These are phyloP conservation scores for Annulohypoxylon nitens DNA, from an alignment of 495 filamentous ascomycete species.

Conservation along the genomic window DNA sequence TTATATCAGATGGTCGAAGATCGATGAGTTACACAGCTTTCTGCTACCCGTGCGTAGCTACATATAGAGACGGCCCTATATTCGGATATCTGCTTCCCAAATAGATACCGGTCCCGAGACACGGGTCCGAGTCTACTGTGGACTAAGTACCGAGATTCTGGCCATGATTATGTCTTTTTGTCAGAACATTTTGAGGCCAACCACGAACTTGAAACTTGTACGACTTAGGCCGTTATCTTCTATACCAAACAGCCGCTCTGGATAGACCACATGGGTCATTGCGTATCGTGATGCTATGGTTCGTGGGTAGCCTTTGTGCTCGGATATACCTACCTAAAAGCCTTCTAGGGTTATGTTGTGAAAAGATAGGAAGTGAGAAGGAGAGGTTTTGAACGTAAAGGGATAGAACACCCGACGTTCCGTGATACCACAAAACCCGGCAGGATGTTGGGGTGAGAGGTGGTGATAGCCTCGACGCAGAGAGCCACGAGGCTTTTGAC, in stretches of 20 bases:
- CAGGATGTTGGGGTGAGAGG: not conserved
- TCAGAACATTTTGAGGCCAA: not conserved
- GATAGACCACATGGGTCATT: not conserved
- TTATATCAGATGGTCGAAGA: not conserved
- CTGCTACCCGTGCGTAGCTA: not conserved
- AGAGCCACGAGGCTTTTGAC: not conserved
- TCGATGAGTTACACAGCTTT: not conserved
- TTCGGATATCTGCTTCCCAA: not conserved
- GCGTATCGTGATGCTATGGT: not conserved
- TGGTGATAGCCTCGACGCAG: not conserved
- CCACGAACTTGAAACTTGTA: constrained; percentile 2
- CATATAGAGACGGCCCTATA: not conserved
- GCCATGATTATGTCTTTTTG: not conserved
- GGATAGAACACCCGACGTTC: not conserved
- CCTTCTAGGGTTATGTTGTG: not conserved
- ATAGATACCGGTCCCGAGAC: not conserved
- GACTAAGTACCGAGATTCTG: not conserved
- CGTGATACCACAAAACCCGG: not conserved
- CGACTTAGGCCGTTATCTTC: not conserved
- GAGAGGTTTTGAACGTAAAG: not conserved
- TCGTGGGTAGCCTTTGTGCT: not conserved
- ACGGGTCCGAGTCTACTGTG: not conserved
- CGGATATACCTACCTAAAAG: not conserved
- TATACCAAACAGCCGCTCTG: not conserved
- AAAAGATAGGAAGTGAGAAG: not conserved